Evolutionary conservation across 73 alveolate species (phyloP).

Genomic region (Paramecium octaurelia): DNA sequence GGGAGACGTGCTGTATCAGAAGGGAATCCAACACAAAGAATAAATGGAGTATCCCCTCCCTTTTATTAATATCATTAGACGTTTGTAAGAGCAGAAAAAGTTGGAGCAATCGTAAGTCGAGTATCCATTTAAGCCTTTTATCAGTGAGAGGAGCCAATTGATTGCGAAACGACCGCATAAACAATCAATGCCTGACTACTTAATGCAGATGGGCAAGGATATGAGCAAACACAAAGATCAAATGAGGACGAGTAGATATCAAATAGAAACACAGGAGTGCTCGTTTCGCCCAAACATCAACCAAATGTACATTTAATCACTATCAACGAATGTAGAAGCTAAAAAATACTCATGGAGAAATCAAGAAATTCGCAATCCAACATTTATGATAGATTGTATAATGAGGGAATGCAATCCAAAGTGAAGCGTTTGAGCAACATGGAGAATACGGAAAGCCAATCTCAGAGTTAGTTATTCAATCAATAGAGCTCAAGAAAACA

Average conservation of each 20-base stretch:
- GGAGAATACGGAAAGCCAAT: not conserved
- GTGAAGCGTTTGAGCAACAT: not conserved
- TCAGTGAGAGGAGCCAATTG: not conserved
- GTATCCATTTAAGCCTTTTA: constrained; percentile 14
- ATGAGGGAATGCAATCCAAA: constrained; percentile 14
- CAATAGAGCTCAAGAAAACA: not conserved
- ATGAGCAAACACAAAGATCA: not conserved
- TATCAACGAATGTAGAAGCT: not conserved
- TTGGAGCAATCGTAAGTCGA: not conserved
- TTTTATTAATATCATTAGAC: not conserved
- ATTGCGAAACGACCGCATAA: constrained; percentile 2
- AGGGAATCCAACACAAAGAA: not conserved
- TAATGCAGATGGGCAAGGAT: not conserved
- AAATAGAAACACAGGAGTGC: constrained; percentile 21
- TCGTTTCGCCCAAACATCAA: constrained; percentile 17
- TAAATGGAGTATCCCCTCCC: not conserved
- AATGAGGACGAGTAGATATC: not conserved
- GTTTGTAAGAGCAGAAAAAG: not conserved
- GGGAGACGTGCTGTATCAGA: not conserved
- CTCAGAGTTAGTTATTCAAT: not conserved
- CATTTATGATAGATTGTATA: not conserved
- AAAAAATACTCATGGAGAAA: not conserved
- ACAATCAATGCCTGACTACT: constrained; percentile 26
- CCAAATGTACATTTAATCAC: not conserved
- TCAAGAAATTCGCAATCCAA: not conserved